phyloP scores from a whole-genome alignment of 2,329 filamentous ascomycete genomes.

The Neonectria hederae region DNA sequence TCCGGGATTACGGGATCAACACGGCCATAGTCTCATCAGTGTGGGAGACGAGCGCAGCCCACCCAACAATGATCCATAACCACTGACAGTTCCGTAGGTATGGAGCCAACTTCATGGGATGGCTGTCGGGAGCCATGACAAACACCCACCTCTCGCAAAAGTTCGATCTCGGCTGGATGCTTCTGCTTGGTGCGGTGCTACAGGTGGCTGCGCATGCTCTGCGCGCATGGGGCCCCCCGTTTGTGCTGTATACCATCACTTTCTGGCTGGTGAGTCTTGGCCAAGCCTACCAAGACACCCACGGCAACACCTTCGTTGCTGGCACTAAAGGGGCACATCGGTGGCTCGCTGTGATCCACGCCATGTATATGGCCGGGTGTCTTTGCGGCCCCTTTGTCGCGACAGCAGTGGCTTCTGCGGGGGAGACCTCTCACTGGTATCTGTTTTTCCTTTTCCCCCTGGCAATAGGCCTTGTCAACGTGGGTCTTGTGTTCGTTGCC shows the following conservation, averaged over 20 bases:
- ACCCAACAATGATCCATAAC: too few species aligned
- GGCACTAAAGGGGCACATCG: slow-evolving; percentile 61
- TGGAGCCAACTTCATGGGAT: slow-evolving; percentile 66
- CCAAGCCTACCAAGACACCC: slow-evolving; percentile 71
- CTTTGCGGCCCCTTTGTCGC: slow-evolving; percentile 66
- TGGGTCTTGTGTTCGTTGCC: slow-evolving; percentile 55
- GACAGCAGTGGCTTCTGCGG: slow-evolving; percentile 58
- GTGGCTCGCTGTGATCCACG: slow-evolving; percentile 72
- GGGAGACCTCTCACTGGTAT: slow-evolving; percentile 55
- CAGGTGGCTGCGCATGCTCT: slow-evolving; percentile 65
- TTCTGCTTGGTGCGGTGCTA: slow-evolving; percentile 63
- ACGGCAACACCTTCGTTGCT: slow-evolving; percentile 70
- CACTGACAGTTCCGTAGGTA: slow-evolving; percentile 50
- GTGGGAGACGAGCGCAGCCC: slow-evolving; percentile 44
- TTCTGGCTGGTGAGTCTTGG: slow-evolving; percentile 68
- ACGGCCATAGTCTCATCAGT: slow-evolving; percentile 62
- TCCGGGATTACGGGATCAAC: slow-evolving; percentile 63
- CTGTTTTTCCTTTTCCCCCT: slow-evolving; percentile 66
- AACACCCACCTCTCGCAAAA: slow-evolving; percentile 63
- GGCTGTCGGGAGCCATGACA: slow-evolving; percentile 66
- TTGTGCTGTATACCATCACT: slow-evolving; percentile 64
- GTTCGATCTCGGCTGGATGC: slow-evolving; percentile 64
- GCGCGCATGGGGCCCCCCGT: slow-evolving; percentile 65
- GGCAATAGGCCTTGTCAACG: slow-evolving; percentile 61
- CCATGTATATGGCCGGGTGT: slow-evolving; percentile 67